Conservation (phyloP, 768 basidiomycete species). For the Glaciozyma antarctica region DNA sequence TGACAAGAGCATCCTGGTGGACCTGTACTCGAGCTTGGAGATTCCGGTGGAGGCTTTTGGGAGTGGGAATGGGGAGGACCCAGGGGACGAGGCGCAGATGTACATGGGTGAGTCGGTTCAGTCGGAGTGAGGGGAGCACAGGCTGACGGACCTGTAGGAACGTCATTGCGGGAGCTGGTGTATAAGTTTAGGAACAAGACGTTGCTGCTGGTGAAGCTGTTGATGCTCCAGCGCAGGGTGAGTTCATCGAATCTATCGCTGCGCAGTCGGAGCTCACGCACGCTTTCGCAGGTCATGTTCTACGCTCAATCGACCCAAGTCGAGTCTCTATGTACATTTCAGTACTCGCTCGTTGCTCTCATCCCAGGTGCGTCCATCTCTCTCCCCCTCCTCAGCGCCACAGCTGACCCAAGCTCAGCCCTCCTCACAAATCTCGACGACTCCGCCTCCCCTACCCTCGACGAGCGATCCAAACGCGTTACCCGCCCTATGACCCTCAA, state of each 20-base stretch:
- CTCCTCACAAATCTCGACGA: constrained; percentile 83
- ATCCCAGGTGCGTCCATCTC: constrained; percentile 59
- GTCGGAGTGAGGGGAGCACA: background rate
- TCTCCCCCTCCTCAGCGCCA: background rate
- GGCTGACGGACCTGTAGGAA: constrained; percentile 43
- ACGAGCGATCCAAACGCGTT: constrained; percentile 52
- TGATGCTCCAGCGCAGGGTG: constrained; percentile 88
- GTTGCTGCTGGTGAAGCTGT: constrained; percentile 81
- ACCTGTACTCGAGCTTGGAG: constrained; percentile 62
- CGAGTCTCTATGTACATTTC: constrained; percentile 89
- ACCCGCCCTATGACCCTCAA: constrained; percentile 65
- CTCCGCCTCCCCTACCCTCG: constrained; percentile 75
- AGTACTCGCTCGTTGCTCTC: constrained; percentile 90
- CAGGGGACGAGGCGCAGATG: constrained; percentile 81
- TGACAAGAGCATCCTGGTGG: constrained; percentile 76
- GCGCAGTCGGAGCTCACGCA: background rate
- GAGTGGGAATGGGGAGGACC: constrained; percentile 38
- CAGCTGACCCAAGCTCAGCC: constrained; percentile 44
- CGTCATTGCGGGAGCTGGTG: constrained; percentile 66
- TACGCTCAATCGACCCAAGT: constrained; percentile 74
- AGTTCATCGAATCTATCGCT: constrained; percentile 18
- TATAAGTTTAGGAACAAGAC: constrained; percentile 89
- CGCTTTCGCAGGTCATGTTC: constrained; percentile 68
- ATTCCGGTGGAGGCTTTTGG: background rate
- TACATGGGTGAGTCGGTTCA: constrained; percentile 67